Base-by-base conservation (phyloP, 306 rosid genomes). In the Quercus robur region DNA sequence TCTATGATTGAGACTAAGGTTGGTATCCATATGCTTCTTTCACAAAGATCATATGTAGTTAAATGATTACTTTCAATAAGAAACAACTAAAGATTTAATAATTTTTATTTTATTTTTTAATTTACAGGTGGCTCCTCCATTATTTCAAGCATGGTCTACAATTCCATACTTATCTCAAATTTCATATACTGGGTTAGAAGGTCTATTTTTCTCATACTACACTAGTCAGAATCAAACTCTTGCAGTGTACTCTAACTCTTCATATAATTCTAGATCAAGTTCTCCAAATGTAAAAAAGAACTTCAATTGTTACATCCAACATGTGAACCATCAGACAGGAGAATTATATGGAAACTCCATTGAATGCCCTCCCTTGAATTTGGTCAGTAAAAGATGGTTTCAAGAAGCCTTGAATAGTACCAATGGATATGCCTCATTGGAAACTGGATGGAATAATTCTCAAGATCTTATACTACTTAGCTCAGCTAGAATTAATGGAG, bases 221-320 rank as follows among this genome's bases (percentile, higher is more conserved):
- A 78, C 46, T 20, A 77, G 82, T 4, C 52, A 68, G 8, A 63
- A 78, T 73, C 87, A 84, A 78, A 62, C 67, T 64, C 35, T 87
- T n/a, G 88, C 88, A 44, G 9, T 86, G 70, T 90, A 80, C 86
- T 73, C 88, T 5, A 90, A 88, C 84, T 84, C 90, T 64, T 79
- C 91, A 52, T 56, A 70, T 14, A 46, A 56, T 58, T 66, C 23
- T 74, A 2, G 3, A 11, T 56, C 71, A 38, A 46, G 62, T 56
- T 28, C 33, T 69, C 76, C 81, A 56, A 38, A 66, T 25, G 23
- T 9, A 14, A 52, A 58, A 49, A 46, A 21, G 20, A 49, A 72
- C 76, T 67, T 62, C 66, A 14, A 13, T 49, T 85, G 82, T 28
- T 77, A 82, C 52, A 54, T 80, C 5, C 88, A 87, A 14, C 81